A percentile compares a stretch with the other conserved stretches of the same genome.
Evolutionary conservation across 83 land plant species (phyloP).

Genomic region (Thuja plicata): DNA sequence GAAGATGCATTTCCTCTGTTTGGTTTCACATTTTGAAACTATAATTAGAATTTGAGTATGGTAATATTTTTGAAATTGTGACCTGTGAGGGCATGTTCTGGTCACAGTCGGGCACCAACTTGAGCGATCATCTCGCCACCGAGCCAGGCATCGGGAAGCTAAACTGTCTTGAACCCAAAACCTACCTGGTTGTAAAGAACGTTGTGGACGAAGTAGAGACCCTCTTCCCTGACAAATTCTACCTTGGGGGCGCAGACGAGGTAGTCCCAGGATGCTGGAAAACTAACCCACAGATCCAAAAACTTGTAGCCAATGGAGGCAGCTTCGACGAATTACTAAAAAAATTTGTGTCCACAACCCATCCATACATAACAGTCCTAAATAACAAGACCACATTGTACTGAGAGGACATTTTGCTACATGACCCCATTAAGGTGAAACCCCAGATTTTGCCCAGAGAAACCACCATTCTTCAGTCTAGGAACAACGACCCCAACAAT

Average conservation of each 20-base stretch:
- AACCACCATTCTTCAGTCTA: constrained; percentile 77
- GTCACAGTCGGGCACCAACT: constrained; percentile 42
- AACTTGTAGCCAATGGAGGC: constrained; percentile 43
- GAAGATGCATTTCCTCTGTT: too few relatives aligned
- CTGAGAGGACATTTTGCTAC: constrained; percentile 88
- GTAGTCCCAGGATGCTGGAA: constrained; percentile 71
- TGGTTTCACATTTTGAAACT: too few relatives aligned
- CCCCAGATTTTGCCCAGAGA: constrained; percentile 50
- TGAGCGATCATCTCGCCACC: constrained; percentile 52
- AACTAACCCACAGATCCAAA: constrained; percentile 36
- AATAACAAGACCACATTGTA: constrained; percentile 71
- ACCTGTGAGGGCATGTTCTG: constrained; percentile 83
- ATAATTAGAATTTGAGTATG: too few relatives aligned
- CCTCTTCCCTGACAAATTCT: constrained; percentile 70
- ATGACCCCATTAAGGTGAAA: constrained; percentile 41
- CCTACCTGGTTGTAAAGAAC: constrained; percentile 68
- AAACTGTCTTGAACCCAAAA: constrained; percentile 73
- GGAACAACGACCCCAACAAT: constrained; percentile 80
- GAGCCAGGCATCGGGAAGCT: constrained; percentile 94
- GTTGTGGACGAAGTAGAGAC: constrained; percentile 61
- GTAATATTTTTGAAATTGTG: too few relatives aligned
- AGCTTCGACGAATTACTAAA: constrained; percentile 54
- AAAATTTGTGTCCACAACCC: constrained; percentile 49
- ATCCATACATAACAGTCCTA: constrained; percentile 39
- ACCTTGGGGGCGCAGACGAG: constrained; percentile 86